Evolutionary conservation across 2,329 filamentous ascomycete genomes (phyloP), one percentile per base, ranked within the genome.

Genomic region (Truncatella angustata): DNA sequence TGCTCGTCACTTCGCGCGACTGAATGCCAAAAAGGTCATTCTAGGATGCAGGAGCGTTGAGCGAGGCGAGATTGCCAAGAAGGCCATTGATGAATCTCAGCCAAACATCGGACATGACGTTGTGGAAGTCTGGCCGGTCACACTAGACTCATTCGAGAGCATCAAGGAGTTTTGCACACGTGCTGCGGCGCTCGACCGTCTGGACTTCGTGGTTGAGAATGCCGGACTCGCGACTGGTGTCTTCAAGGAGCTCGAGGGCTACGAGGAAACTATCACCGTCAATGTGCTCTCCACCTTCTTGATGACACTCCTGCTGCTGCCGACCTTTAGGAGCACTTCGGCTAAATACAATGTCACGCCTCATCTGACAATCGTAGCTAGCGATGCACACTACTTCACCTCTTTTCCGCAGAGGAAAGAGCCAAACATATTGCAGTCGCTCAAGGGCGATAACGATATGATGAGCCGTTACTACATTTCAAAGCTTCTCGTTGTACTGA

Each of bases 261-360:
- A 52, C 44, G 50, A 52, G 45, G 24, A 40, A 20, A 18, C 24
- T 24, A 60, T 79, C 50, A 72, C 71, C 3, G 69, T 78, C 43
- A 80, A 80, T 56, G 71, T 77, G 20, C 62, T 79, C 26, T 69
- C 68, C 3, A 78, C 73, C 0, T 70, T 73, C 30, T 61, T 79
- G 32, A 64, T 79, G 50, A 67, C 70, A 0, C 44, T 78, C 12
- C 54, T 71, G 49, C 56, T 77, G 21, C 58, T 80, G 30, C 76
- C 76, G 1, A 55, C 62, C 20, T 53, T 80, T 57, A 65, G 67
- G 18, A 60, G 59, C 14, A 71, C 70, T 7, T 70, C 68, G 3
- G 58, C 46, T 4, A 60, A 56, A 49, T 61, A 61, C 39, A 70
- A 70, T 7, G 54, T 66, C 4, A 60, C 54, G 46, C 70, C 74